Percentiles rank a stretch among this genome's conserved stretches.
phyloP scores from a whole-genome alignment of 495 filamentous ascomycete genomes.

The Friedmanniomyces endolithicus region DNA sequence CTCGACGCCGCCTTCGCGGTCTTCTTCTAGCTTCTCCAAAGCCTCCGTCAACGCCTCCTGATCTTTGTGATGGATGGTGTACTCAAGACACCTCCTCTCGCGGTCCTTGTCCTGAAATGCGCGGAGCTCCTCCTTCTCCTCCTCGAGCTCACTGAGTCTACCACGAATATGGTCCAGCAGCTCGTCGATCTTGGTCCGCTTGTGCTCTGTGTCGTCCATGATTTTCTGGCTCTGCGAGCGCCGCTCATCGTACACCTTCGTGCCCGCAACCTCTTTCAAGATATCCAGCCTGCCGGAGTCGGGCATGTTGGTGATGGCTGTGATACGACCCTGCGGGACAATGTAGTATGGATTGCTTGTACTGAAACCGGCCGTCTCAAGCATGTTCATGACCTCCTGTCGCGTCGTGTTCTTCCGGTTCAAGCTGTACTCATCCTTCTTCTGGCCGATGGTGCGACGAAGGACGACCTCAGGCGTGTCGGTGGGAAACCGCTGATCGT shows the following conservation, averaged over 20 bases:
- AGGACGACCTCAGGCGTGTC: conserved; percentile 82
- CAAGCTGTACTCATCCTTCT: conserved; percentile 97
- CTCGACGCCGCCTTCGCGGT: conserved; percentile 65
- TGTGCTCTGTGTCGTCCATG: conserved; percentile 92
- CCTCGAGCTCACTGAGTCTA: conserved; percentile 77
- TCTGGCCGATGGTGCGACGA: conserved; percentile 84
- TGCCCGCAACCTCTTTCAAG: conserved; percentile 93
- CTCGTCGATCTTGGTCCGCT: conserved; percentile 88
- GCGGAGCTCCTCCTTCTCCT: conserved; percentile 89
- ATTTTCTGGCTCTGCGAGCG: conserved; percentile 85
- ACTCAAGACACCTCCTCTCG: conserved; percentile 84
- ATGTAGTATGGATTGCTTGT: conserved; percentile 99
- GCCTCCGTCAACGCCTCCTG: conserved; percentile 64
- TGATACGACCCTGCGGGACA: conserved; percentile 92
- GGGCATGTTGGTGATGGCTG: conserved; percentile 95
- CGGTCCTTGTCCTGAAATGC: conserved; percentile 90
- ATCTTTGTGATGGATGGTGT: conserved; percentile 83
- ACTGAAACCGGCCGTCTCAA: conserved; percentile 93
- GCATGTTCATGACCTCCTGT: conserved; percentile 83
- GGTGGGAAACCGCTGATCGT: conserved; percentile 88
- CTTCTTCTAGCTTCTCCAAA: conserved; percentile 72
- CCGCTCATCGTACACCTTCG: conserved; percentile 88
- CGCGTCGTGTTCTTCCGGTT: conserved; percentile 95
- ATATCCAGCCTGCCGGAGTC: conserved; percentile 77
- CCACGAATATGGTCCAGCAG: conserved; percentile 81